Conservation (phyloP, 495 filamentous ascomycete species). For the Oidiodendron maius region DNA sequence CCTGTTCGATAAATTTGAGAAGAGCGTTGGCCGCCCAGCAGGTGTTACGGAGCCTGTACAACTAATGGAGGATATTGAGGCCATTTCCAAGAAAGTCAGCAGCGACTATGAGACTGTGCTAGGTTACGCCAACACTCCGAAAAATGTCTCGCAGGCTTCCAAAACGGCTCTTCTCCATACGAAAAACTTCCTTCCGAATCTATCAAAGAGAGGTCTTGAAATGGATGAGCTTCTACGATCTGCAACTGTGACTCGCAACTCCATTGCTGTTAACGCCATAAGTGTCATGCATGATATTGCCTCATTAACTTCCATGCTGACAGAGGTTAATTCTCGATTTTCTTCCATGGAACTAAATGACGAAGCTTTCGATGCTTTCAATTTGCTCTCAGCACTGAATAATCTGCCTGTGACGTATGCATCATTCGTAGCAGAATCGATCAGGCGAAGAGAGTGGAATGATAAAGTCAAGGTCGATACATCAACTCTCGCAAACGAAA, state of each 20-base stretch:
- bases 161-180: conserved; percentile 85
- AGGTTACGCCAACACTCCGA: conserved; percentile 57
- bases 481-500: conserved; percentile 79
- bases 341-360: conserved; percentile 61
- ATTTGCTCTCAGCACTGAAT: conserved; percentile 67
- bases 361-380: conserved; percentile 65
- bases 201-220: conserved; percentile 63
- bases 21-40: conserved; percentile 29
- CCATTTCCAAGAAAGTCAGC: conserved; percentile 75
- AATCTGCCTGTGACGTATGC: conserved; percentile 85
- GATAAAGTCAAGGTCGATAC: conserved; percentile 85
- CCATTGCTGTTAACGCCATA: conserved; percentile 50
- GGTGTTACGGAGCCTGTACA: conserved; percentile 35
- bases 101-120: conserved; percentile 81
- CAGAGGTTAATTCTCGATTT: conserved; percentile 64
- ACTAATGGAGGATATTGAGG: conserved; percentile 79
- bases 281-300: conserved; percentile 77
- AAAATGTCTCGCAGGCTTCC: conserved; percentile 72
- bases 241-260: conserved; percentile 55
- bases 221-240: conserved; percentile 67
- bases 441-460: conserved; percentile 82
- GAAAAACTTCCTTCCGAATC: conserved; percentile 76
- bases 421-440: conserved; percentile 76
- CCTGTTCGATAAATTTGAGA: conserved; percentile 42
- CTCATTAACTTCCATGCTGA: conserved; percentile 64